phyloP scores from a whole-genome alignment of 2,329 filamentous ascomycete genomes.

The Chrysosporium queenslandicum region DNA sequence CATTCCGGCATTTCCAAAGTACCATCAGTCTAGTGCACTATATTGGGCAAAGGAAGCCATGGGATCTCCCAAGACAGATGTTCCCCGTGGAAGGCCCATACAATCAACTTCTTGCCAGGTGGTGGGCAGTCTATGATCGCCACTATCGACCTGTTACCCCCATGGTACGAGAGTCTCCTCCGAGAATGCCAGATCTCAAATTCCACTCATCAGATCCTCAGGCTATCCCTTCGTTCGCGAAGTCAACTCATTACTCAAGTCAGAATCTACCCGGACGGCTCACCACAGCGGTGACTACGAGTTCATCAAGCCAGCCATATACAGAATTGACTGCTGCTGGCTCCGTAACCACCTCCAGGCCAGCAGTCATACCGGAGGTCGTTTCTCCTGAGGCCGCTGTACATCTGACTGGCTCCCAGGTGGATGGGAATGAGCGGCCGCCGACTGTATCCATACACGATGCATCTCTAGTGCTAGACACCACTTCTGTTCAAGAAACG shows the following conservation, averaged over 20 bases:
- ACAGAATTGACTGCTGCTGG: not conserved
- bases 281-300: not conserved
- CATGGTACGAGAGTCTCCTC: conserved; percentile 2
- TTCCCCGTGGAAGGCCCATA: conserved; percentile 43
- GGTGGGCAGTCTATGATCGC: conserved; percentile 90
- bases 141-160: conserved; percentile 52
- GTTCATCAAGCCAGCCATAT: not conserved
- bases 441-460: not conserved
- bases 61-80: conserved; percentile 50
- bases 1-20: conserved; percentile 84
- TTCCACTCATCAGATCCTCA: not conserved
- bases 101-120: conserved; percentile 71
- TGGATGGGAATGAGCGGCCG: not conserved
- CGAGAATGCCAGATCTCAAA: not conserved
- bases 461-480: not conserved
- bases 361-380: not conserved
- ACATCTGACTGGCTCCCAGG: too few species aligned
- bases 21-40: conserved; percentile 89
- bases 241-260: not conserved
- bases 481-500: not conserved
- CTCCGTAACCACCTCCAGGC: not conserved
- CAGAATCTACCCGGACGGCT: not conserved
- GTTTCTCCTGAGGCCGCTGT: not conserved
- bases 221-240: not conserved
- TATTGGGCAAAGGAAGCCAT: conserved; percentile 85